Evolutionary conservation across 2,329 filamentous ascomycete species (phyloP).

Genomic region (Madurella mycetomatis): DNA sequence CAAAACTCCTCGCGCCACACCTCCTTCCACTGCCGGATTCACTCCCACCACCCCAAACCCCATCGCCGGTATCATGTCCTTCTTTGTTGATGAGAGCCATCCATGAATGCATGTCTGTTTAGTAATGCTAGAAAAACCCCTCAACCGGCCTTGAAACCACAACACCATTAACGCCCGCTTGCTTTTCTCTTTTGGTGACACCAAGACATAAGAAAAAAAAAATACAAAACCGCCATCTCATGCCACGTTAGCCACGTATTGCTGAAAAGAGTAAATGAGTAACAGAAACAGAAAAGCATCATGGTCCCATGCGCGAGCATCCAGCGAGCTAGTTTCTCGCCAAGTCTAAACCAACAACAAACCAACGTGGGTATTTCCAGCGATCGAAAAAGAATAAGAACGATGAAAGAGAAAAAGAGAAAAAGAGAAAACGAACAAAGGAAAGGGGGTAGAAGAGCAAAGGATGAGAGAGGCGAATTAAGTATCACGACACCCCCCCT

Average conservation of each 20-base stretch:
- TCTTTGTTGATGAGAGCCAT: neutral
- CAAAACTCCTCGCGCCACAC: too few species aligned
- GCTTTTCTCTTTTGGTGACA: neutral
- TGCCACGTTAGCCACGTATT: neutral
- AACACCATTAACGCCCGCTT: neutral
- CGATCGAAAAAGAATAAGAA: too few species aligned
- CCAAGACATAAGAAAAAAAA: neutral
- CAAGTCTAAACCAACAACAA: too few species aligned
- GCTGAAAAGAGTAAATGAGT: too few species aligned
- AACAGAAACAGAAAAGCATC: too few species aligned
- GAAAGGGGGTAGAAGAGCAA: neutral
- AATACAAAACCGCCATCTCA: neutral
- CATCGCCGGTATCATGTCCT: neutral
- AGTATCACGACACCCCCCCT: neutral
- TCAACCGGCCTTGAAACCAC: neutral
- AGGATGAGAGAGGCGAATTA: neutral
- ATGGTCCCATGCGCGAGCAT: too few species aligned
- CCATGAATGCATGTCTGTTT: neutral
- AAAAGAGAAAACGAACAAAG: too few species aligned
- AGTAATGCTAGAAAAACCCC: neutral
- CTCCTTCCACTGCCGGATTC: too few species aligned
- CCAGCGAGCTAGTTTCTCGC: too few species aligned
- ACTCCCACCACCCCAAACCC: neutral
- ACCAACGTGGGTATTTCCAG: too few species aligned
- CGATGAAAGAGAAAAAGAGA: too few species aligned